A percentile compares a stretch with the other conserved stretches of the same genome.
Conservation (phyloP, 148 eudicot species). For the Dysphania ambrosioides region DNA sequence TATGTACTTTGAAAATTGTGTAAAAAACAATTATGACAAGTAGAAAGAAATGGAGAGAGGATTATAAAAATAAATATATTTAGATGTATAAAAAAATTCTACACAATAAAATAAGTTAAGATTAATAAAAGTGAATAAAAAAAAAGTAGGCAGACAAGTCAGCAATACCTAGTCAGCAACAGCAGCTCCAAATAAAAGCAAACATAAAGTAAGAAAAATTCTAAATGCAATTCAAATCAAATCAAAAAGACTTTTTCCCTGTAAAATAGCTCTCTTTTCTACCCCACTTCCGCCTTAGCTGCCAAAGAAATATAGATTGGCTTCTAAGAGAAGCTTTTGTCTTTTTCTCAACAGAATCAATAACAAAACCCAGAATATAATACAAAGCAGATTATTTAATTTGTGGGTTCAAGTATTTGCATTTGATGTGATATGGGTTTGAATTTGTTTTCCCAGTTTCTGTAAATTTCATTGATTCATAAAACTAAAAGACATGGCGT, state of each 20-base stretch:
- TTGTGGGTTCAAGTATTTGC: slow-evolving; percentile 10
- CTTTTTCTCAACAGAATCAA: slow-evolving; percentile 1
- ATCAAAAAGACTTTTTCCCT: slow-evolving; percentile 2
- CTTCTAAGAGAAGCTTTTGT: slow-evolving; percentile 25
- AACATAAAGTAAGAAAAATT: slow-evolving; percentile 6
- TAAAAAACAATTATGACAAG: too few relatives aligned
- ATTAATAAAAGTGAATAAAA: too few relatives aligned
- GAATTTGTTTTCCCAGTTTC: too few relatives aligned
- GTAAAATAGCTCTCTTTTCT: not conserved
- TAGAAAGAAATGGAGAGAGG: too few relatives aligned
- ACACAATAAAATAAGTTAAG: too few relatives aligned
- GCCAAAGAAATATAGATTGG: not conserved
- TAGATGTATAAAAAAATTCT: too few relatives aligned
- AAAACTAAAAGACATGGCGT: slow-evolving; percentile 13
- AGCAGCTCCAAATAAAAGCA: not conserved
- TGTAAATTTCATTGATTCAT: too few relatives aligned
- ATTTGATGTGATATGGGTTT: too few relatives aligned
- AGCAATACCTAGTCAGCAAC: slow-evolving; percentile 1
- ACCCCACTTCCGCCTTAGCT: slow-evolving; percentile 6
- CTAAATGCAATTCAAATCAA: not conserved
- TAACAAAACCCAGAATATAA: not conserved
- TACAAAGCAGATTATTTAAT: too few relatives aligned
- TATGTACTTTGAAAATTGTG: too few relatives aligned
- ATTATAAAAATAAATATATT: too few relatives aligned
- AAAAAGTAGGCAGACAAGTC: too few relatives aligned